Conservation (phyloP, 2,329 filamentous ascomycete genomes). For the Ilyonectria destructans region DNA sequence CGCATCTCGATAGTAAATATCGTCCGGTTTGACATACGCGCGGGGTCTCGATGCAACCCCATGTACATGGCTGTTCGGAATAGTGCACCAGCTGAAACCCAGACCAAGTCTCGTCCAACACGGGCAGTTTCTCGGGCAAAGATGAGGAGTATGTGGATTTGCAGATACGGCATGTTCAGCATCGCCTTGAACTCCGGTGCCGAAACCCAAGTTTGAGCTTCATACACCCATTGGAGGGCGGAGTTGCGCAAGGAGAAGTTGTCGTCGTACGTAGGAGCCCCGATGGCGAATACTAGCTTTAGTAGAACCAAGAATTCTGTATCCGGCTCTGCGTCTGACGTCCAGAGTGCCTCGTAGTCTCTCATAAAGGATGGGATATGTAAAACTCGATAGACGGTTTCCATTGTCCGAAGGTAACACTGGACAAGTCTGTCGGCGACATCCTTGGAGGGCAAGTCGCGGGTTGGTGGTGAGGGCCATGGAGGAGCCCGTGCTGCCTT, state of each 20-base stretch:
- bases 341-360: slow-evolving; percentile 69
- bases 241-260: slow-evolving; percentile 64
- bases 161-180: slow-evolving; percentile 66
- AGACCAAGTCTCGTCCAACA: slow-evolving; percentile 63
- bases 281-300: slow-evolving; percentile 73
- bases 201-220: slow-evolving; percentile 70
- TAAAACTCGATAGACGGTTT: slow-evolving; percentile 65
- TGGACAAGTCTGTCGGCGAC: slow-evolving; percentile 65
- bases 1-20: slow-evolving; percentile 63
- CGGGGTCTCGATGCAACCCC: slow-evolving; percentile 67
- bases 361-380: slow-evolving; percentile 66
- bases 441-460: slow-evolving; percentile 63
- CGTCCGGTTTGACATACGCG: slow-evolving; percentile 55
- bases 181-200: slow-evolving; percentile 69
- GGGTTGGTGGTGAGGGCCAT: slow-evolving; percentile 63
- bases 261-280: slow-evolving; percentile 66
- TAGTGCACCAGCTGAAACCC: slow-evolving; percentile 63
- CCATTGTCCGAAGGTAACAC: slow-evolving; percentile 65
- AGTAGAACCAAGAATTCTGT: slow-evolving; percentile 69
- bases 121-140: slow-evolving; percentile 58
- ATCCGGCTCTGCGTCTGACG: slow-evolving; percentile 48
- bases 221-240: slow-evolving; percentile 72
- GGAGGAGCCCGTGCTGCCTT: slow-evolving; percentile 64
- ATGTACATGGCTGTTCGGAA: slow-evolving; percentile 65
- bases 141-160: slow-evolving; percentile 62